Percentiles rank a stretch among this genome's conserved stretches.
Evolutionary conservation across 2,329 filamentous ascomycete species (phyloP).

Genomic region (Penicillium concentricum): DNA sequence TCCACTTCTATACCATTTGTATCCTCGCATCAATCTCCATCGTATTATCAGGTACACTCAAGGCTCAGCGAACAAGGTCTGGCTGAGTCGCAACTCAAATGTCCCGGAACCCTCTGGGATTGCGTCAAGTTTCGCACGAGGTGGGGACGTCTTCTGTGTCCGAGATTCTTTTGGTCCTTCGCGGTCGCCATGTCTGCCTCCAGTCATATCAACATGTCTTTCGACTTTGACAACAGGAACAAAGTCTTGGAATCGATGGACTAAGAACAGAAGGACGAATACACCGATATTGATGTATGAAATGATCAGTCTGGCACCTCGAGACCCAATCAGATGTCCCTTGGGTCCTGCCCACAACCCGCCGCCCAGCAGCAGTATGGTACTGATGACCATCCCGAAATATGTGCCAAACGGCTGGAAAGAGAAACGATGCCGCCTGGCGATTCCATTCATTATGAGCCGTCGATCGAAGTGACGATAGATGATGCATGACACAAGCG

Average conservation of each 20-base stretch:
- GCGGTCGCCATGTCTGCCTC: background rate
- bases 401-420: slow-evolving; percentile 66
- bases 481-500: slow-evolving; percentile 61
- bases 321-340: slow-evolving; percentile 53
- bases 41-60: background rate
- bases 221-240: slow-evolving; percentile 1
- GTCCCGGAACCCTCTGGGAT: background rate
- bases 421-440: slow-evolving; percentile 51
- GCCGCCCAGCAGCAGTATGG: slow-evolving; percentile 67
- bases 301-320: slow-evolving; percentile 57
- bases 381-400: slow-evolving; percentile 51
- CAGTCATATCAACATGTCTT: background rate
- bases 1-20: background rate
- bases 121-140: background rate
- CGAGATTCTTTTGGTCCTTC: background rate
- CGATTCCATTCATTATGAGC: slow-evolving; percentile 36
- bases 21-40: background rate
- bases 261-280: slow-evolving; percentile 56
- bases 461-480: slow-evolving; percentile 57
- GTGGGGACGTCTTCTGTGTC: background rate
- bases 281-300: slow-evolving; percentile 63
- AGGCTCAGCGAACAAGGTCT: background rate
- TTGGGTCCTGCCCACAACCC: slow-evolving; percentile 70
- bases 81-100: slow-evolving; percentile 3
- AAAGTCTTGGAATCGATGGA: slow-evolving; percentile 45